Evolutionary conservation across 768 basidiomycete genomes (phyloP), one percentile per base, ranked within the genome.

Genomic region (Collybia mongolica): DNA sequence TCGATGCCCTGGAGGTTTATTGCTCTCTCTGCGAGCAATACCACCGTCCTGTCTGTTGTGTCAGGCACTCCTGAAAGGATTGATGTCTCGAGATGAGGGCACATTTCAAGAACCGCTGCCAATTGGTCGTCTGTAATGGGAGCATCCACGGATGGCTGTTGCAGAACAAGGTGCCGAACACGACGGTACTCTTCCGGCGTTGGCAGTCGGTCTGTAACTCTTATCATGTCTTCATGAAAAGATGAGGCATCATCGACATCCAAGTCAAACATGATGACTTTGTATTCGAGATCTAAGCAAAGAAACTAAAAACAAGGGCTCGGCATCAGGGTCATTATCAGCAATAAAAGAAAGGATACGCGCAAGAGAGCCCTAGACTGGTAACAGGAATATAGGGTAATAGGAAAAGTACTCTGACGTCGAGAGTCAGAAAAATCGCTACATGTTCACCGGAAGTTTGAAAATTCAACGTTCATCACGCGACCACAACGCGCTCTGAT

Each of bases 1-100:
- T 92, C 87, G 47, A 97, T 65, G 17, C 87, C 86, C 52, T 86
- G 82, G 6, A 98, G 72, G 49, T 83, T 80, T 15, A 72, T 69
- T 35, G 91, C 87, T 40, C 72, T 75, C 50, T 71, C 67, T 7
- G 88, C 85, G 37, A 95, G 74, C 15, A 76, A 66, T 35, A 80
- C 72, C 39, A 95, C 65, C 6, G 89, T 83, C 54, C 76, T 74
- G 72, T 95, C 89, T 22, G 84, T 82, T 14, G 82, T 76, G 53
- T 83, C 79, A 46, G 74, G 72, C 12, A 87, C 76, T n/a, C 84
- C 85, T 12, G 79, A 79, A n/a, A 94, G 72, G 41, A 82, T 78
- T 19, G 84, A 77, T 3, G 83, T 80, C 63, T 86, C 79, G 41
- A 94, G 73, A 50, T 84, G 80, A 12, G 83, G 80, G 65, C 86